These are phyloP conservation scores for Fusarium odoratissimum DNA, from an alignment of 2,329 filamentous ascomycete genomes.

Conservation along the genomic window DNA sequence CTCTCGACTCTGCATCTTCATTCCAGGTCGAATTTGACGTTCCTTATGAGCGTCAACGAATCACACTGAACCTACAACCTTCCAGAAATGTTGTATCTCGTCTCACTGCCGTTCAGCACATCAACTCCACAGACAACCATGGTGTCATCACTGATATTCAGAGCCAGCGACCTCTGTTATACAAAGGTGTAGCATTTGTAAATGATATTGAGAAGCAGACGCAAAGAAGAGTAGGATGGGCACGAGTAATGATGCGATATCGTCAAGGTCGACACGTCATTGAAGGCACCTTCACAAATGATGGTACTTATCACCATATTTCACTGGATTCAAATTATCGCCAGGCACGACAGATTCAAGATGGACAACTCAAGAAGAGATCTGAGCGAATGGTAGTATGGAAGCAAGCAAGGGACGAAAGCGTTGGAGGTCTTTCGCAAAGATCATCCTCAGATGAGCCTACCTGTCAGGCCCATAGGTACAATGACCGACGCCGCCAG, in stretches of 20 bases:
- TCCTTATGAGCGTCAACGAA: not conserved
- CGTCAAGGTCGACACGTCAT: constrained; percentile 1
- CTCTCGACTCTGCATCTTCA: constrained; percentile 1
- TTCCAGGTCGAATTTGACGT: constrained; percentile 30
- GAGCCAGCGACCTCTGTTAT: constrained; percentile 5
- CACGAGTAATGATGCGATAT: constrained; percentile 30
- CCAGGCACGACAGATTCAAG: not conserved
- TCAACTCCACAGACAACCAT: not conserved
- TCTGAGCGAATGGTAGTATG: constrained; percentile 28
- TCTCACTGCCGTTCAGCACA: constrained; percentile 21
- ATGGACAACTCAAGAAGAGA: not conserved
- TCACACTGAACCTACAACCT: constrained; percentile 28
- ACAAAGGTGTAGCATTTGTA: constrained; percentile 20
- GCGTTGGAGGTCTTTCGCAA: not conserved
- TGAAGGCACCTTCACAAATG: constrained; percentile 36
- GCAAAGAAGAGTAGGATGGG: constrained; percentile 20
- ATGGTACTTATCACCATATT: constrained; percentile 26
- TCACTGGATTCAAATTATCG: constrained; percentile 28
- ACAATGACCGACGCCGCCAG: not conserved
- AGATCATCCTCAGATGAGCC: not conserved
- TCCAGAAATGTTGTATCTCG: constrained; percentile 23
- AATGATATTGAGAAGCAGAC: not conserved
- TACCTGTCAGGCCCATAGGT: not conserved
- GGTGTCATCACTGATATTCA: not conserved
- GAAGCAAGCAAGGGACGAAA: constrained; percentile 4